These are phyloP conservation scores for Sporothrix pallida DNA, from an alignment of 2,329 filamentous ascomycete genomes.

Conservation along the genomic window DNA sequence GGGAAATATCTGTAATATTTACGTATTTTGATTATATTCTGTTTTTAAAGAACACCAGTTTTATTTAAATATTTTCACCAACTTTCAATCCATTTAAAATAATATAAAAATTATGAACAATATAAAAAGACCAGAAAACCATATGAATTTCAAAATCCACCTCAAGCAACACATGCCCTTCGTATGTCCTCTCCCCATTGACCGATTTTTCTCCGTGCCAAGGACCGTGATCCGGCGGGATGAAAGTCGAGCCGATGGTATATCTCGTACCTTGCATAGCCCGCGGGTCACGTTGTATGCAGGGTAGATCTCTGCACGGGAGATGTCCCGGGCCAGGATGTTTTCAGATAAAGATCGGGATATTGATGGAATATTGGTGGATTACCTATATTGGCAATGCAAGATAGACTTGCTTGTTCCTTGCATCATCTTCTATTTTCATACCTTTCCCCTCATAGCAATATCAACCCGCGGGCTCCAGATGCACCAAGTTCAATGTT, in stretches of 20 bases:
- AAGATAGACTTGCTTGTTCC: neutral
- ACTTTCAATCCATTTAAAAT: too few relatives aligned
- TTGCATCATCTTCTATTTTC: neutral
- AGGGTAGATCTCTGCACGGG: conserved; percentile 11
- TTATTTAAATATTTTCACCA: too few relatives aligned
- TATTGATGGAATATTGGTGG: neutral
- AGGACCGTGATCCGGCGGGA: neutral
- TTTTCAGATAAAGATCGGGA: neutral
- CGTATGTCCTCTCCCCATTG: neutral
- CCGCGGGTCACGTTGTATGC: conserved; percentile 21
- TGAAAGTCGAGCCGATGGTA: neutral
- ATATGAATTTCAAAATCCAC: neutral
- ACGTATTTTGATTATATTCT: too few relatives aligned
- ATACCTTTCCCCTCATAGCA: conserved; percentile 7
- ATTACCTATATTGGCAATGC: neutral
- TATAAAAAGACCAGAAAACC: too few relatives aligned
- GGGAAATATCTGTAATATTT: too few relatives aligned
- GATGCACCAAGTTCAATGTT: conserved; percentile 6
- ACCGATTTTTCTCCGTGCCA: neutral
- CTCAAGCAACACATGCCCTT: too few relatives aligned
- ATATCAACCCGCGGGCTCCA: neutral
- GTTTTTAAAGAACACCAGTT: too few relatives aligned
- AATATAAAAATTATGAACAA: too few relatives aligned
- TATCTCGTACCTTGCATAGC: neutral
- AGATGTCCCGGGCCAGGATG: neutral